Evolutionary conservation across 371 early-diverging fungal species (phyloP), one percentile per base, ranked within the genome.

Genomic region (Mucor racemosus): DNA sequence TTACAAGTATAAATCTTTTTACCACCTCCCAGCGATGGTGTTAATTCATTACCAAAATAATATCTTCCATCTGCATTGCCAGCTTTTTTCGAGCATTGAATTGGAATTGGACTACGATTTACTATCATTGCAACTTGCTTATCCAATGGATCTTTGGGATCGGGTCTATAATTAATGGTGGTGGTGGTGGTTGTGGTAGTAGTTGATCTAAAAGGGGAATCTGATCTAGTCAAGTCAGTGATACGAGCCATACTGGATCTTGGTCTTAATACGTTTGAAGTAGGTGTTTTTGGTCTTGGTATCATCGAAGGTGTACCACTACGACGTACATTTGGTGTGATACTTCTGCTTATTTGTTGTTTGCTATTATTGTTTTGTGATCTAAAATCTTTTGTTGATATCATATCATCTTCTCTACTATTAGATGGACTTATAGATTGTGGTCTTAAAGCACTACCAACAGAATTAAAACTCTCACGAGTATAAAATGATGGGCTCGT

Each of bases 1-100:
- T 80, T 78, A 73, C 83, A 83, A 2, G 80, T 76, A 60, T 78
- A 78, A 13, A 81, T 57, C 60, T 82, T 82, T 60, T 76, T 79
- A 34, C 78, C 77, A 65, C 78, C 76, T 38, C 80, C 77, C 40
- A 74, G 65, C 26, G 77, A 75, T 42, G 81, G 81, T 38, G 69
- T 74, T 48, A 79, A 55, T 50, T 82, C 80, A 58, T 82, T 84
- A 8, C 88, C 89, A 80, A 88, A 86, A 40, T 84, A 87, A 66
- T 88, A 88, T 62, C 79, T 79, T 31, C 85, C 87, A 61, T 74
- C 41, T 48, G 78, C 69, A 64, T 69, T 56, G 38, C 82, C 72
- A 48, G 76, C 73, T 72, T 72, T 67, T 76, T 66, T 66, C 10
- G 55, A 76, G 35, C 86, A 81, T 64, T 79, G 78, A 48, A 86